phyloP scores from a whole-genome alignment of 768 basidiomycete genomes.

The Leccinum rimulosum region DNA sequence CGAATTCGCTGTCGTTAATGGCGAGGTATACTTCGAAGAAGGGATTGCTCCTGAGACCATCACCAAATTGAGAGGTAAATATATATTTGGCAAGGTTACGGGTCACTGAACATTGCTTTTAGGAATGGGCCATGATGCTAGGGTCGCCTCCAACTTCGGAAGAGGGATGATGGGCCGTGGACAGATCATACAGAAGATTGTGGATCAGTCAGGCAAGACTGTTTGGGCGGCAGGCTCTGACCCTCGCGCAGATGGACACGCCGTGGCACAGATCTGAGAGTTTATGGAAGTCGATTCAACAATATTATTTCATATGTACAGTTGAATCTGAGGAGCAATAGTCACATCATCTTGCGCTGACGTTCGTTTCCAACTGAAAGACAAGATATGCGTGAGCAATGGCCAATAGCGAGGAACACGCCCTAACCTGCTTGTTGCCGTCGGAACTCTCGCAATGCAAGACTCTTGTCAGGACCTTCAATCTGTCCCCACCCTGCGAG shows the following conservation, averaged over 20 bases:
- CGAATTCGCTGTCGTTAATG: constrained; percentile 62
- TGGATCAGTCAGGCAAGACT: constrained; percentile 59
- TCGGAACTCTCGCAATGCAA: constrained; percentile 80
- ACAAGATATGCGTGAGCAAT: constrained; percentile 3
- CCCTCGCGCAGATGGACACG: constrained; percentile 84
- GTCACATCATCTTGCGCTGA: constrained; percentile 50
- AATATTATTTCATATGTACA: constrained; percentile 2
- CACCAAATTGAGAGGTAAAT: constrained; percentile 61
- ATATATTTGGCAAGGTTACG: not conserved
- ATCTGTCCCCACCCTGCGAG: constrained; percentile 89
- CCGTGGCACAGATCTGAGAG: constrained; percentile 73
- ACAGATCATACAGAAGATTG: constrained; percentile 84
- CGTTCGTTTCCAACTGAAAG: constrained; percentile 61
- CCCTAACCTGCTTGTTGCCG: constrained; percentile 57
- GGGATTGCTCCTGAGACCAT: constrained; percentile 65
- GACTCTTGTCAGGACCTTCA: constrained; percentile 76
- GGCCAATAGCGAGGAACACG: not conserved
- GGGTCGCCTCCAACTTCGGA: constrained; percentile 54
- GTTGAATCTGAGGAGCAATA: not conserved
- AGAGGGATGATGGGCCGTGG: constrained; percentile 76
- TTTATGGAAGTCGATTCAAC: not conserved
- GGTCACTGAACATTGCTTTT: constrained; percentile 6
- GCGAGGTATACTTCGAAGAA: constrained; percentile 89
- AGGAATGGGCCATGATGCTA: constrained; percentile 91
- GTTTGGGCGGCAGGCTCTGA: constrained; percentile 98